Evolutionary conservation across 2,329 filamentous ascomycete genomes (phyloP), one percentile per base, ranked within the genome.

Genomic region (Apiospora aurea): DNA sequence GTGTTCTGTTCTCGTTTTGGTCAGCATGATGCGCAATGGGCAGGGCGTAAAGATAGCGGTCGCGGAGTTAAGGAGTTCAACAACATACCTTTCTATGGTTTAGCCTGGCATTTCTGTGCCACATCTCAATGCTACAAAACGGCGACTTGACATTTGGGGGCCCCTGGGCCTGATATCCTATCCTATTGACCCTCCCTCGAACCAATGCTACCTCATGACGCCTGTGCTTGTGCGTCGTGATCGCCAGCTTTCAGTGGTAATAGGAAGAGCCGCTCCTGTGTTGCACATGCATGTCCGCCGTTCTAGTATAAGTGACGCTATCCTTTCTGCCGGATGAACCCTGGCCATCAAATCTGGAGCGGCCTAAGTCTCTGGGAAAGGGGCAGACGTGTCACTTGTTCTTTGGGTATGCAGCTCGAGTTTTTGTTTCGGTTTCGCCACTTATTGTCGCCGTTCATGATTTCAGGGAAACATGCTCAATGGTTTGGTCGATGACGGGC

Each of bases 401-500:
- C 4, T 26, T 29, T 61, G 53, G 18, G 18, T 8, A 38, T 11
- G 29, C 29, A 61, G 16, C 53, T 61, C 29, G 18, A 61, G 29
- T 41, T 41, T 29, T 41, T 18, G 57, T 41, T 41, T 41, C 4
- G 21, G 10, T n/a, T 41, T 64, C 57, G 57, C 10, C 24, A n/a
- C 34, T n/a, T 41, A n/a, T 7, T 21, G 10, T 34, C 10, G 21
- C 18, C 34, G 24, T 38, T 61, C 68, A 76, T 24, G 73, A 73
- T 69, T 72, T 75, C 26, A 81, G 67, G 24, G 76, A 77, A 8
- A 81, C 76, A 66, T 77, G 77, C 61, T 94, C 92, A 71, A 91
- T 80, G 21, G 80, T 88, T 74, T 88, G 88, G 67, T 91, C 88
- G 38, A 92, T 86, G 13, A 91, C 82, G 38, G 90, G 91, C 53